phyloP scores from a whole-genome alignment of 2,329 filamentous ascomycete genomes.

The Chaetomium sp. region DNA sequence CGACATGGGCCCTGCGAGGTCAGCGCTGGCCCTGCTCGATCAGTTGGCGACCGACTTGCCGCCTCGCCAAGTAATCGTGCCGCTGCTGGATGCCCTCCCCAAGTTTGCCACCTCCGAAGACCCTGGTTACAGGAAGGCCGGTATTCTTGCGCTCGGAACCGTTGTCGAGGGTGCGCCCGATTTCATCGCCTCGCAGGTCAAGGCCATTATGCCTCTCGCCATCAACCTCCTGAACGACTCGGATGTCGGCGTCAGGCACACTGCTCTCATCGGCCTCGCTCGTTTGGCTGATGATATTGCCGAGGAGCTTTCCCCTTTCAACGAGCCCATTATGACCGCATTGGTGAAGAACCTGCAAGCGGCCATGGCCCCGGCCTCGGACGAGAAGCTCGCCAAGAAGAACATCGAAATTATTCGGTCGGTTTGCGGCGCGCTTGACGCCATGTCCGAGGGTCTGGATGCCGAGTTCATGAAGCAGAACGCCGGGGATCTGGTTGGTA shows the following conservation, averaged over 20 bases:
- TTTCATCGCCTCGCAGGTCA: slow-evolving; percentile 92
- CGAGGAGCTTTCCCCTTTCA: slow-evolving; percentile 84
- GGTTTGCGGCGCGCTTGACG: slow-evolving; percentile 87
- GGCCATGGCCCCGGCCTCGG: slow-evolving; percentile 67
- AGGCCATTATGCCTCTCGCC: slow-evolving; percentile 81
- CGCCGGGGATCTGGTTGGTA: slow-evolving; percentile 77
- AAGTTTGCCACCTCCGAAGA: slow-evolving; percentile 75
- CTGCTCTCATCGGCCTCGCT: slow-evolving; percentile 83
- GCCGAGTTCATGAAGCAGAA: slow-evolving; percentile 80
- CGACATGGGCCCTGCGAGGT: slow-evolving; percentile 80
- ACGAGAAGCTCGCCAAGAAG: slow-evolving; percentile 67
- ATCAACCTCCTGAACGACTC: slow-evolving; percentile 80
- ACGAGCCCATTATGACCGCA: slow-evolving; percentile 79
- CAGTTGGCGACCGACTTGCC: slow-evolving; percentile 86
- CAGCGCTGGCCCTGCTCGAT: slow-evolving; percentile 84
- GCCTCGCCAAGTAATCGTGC: slow-evolving; percentile 90
- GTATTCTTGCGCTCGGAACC: slow-evolving; percentile 88
- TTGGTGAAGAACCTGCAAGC: slow-evolving; percentile 87
- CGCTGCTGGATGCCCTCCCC: slow-evolving; percentile 82
- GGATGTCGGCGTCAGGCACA: slow-evolving; percentile 82
- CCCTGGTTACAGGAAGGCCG: slow-evolving; percentile 81
- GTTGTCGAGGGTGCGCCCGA: slow-evolving; percentile 96
- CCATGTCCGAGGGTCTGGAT: slow-evolving; percentile 83
- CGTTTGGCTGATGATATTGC: slow-evolving; percentile 90
- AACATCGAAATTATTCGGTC: slow-evolving; percentile 85